Conservation (phyloP, 1,284 basidiomycete species). For the Bondarzewia mesenterica region DNA sequence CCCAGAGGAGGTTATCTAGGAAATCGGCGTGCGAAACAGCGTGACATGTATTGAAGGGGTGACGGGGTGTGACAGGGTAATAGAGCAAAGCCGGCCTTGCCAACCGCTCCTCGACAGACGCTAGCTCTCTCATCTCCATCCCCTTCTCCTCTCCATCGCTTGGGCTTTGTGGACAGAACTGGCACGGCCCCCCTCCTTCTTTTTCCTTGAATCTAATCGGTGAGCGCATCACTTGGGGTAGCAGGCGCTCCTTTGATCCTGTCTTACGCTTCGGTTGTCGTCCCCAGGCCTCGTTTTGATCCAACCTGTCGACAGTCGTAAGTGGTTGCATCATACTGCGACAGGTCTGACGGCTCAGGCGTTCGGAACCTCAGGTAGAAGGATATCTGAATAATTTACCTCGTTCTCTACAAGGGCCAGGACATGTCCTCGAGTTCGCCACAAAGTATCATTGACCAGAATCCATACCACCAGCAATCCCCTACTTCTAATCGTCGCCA, state of each 20-base stretch:
- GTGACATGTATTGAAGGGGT: not conserved
- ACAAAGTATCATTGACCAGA: slow-evolving; percentile 30
- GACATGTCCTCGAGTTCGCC: slow-evolving; percentile 24
- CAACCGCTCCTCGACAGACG: not conserved
- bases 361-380: not conserved
- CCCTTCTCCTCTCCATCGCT: not conserved
- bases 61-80: not conserved
- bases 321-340: not conserved
- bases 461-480: slow-evolving; percentile 20
- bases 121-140: not conserved
- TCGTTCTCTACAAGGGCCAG: slow-evolving; percentile 6
- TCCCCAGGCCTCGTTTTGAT: slow-evolving; percentile 1
- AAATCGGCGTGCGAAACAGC: slow-evolving; percentile 1
- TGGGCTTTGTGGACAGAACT: not conserved
- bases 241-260: not conserved
- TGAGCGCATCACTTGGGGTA: not conserved
- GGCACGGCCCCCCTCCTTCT: not conserved
- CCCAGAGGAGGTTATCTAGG: not conserved
- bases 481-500: slow-evolving; percentile 32
- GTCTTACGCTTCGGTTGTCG: not conserved
- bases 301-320: not conserved
- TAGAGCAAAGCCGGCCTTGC: not conserved
- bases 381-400: slow-evolving; percentile 1
- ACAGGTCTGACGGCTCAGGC: not conserved
- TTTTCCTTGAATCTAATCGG: not conserved